phyloP scores from a whole-genome alignment of 169 alveolate genomes.

The Cryptosporidium ubiquitum region DNA sequence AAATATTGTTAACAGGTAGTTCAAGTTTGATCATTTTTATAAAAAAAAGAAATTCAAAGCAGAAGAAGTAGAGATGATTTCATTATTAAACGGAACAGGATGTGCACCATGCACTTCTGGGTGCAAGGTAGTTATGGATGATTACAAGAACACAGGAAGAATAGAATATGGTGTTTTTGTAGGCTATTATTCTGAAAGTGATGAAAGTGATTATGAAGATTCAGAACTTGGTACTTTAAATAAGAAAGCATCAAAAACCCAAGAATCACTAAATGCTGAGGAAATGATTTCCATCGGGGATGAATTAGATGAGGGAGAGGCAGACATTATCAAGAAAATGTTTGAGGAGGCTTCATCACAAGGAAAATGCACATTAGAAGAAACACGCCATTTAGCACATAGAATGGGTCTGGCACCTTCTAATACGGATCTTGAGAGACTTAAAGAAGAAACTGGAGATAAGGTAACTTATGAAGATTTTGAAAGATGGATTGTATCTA shows the following conservation, averaged over 20 bases:
- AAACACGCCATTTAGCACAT: constrained; percentile 53
- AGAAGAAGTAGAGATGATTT: constrained; percentile 13
- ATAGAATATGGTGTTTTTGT: constrained; percentile 71
- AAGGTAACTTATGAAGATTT: constrained; percentile 44
- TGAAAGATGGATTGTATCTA: constrained; percentile 57
- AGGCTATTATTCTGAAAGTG: constrained; percentile 67
- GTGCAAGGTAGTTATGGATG: constrained; percentile 24
- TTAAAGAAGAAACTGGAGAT: constrained; percentile 20
- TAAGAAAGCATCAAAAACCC: background rate
- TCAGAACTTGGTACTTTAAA: background rate
- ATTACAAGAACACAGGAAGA: constrained; percentile 35
- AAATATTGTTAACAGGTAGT: background rate
- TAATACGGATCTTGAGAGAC: constrained; percentile 24
- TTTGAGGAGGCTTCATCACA: constrained; percentile 42
- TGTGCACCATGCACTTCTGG: constrained; percentile 61
- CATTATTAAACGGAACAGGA: constrained; percentile 40
- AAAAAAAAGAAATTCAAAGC: background rate
- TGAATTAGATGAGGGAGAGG: constrained; percentile 55
- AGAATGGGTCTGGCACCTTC: constrained; percentile 73
- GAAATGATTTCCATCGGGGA: constrained; percentile 15
- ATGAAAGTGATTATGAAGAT: constrained; percentile 33
- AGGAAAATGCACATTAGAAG: constrained; percentile 32
- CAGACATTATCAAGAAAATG: constrained; percentile 42
- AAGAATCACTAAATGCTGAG: background rate
- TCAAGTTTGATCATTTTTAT: background rate